Evolutionary conservation across 768 basidiomycete species (phyloP), one percentile per base, ranked within the genome.

Genomic region (Pleurotus pulmonarius): DNA sequence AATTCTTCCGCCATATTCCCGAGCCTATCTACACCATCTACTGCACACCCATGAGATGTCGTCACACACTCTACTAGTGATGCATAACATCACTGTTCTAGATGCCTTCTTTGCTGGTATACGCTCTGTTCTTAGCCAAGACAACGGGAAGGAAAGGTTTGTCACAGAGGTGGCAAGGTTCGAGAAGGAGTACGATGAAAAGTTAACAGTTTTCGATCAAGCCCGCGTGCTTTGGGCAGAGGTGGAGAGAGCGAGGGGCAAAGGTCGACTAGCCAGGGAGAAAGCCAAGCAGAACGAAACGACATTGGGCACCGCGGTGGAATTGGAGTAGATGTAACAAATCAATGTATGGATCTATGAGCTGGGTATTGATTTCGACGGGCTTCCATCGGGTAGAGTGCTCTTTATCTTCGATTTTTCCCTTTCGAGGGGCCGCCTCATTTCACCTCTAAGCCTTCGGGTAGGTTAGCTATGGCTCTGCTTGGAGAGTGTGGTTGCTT

Each of bases 11-110:
- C 69, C 75, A 1, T 73, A 72, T 60, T 74, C 76, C 4, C 76
- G 79, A 12, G 87, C 88, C 2, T 95, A 94, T 61, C 49, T 92
- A 26, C 91, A 95, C 65, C 92, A 95, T 62, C 81, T 95, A 12
- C 72, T 94, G 37, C 86, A 88, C 51, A 92, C 92, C 5, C 93
- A 94, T 68, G 93, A 95, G 68, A 94, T 95, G 92, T 83, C 86
- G 0, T 87, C 90, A 0, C 90, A 94, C 61, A 65, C 90, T 3
- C 68, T 94, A 20, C 79, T 94, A 15, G 78, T 76, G 9, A 75
- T 85, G 70, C 93, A 95, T 68, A 95, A 94, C 61, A 74, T 92
- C 25, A 66, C 80, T 0, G 79, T 93, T 1, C 70, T 92, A 24
- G 80, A 85, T 40, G 66, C 71, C 1, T 90, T 94, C 65, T 82